Percentiles rank a stretch among this genome's conserved stretches.
Conservation (phyloP, 352 stramenopile species). For the Phytopythium helicoides region DNA sequence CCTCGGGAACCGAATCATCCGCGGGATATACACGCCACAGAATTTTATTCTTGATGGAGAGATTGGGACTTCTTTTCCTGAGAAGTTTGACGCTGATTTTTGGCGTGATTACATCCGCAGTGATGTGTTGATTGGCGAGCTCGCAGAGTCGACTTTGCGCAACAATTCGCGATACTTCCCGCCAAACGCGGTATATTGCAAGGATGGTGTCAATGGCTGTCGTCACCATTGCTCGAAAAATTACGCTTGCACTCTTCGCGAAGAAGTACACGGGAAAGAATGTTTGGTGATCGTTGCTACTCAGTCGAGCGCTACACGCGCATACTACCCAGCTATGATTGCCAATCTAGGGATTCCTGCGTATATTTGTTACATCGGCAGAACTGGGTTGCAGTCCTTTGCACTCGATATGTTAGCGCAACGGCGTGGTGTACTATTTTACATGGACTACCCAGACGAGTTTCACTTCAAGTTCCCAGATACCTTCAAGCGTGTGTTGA, state of each 20-base stretch:
- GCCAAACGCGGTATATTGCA: constrained; percentile 12
- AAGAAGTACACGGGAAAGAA: constrained; percentile 15
- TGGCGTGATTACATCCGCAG: constrained; percentile 33
- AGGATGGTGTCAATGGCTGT: constrained; percentile 29
- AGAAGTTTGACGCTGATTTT: constrained; percentile 26
- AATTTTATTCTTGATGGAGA: constrained; percentile 23
- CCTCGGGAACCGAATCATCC: constrained; percentile 25
- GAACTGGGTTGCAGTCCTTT: constrained; percentile 8
- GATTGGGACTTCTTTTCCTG: constrained; percentile 9
- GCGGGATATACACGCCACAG: constrained; percentile 34
- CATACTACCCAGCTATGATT: constrained; percentile 25
- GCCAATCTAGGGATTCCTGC: constrained; percentile 36
- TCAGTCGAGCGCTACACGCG: constrained; percentile 14
- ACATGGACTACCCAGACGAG: constrained; percentile 47
- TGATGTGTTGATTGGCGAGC: constrained; percentile 20
- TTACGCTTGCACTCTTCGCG: constrained; percentile 27
- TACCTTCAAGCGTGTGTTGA: constrained; percentile 30
- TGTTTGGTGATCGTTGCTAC: constrained; percentile 35
- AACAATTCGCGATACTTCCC: constrained; percentile 22
- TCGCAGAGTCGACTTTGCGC: constrained; percentile 8
- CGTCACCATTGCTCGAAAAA: constrained; percentile 31
- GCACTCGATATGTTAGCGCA: constrained; percentile 14
- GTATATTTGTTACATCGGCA: constrained; percentile 43
- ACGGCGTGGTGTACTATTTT: constrained; percentile 28
- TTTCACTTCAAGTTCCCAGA: constrained; percentile 25